A percentile compares a stretch with the other conserved stretches of the same genome.
Conservation (phyloP, 2,329 filamentous ascomycete genomes). For the Parastagonospora nodorum region DNA sequence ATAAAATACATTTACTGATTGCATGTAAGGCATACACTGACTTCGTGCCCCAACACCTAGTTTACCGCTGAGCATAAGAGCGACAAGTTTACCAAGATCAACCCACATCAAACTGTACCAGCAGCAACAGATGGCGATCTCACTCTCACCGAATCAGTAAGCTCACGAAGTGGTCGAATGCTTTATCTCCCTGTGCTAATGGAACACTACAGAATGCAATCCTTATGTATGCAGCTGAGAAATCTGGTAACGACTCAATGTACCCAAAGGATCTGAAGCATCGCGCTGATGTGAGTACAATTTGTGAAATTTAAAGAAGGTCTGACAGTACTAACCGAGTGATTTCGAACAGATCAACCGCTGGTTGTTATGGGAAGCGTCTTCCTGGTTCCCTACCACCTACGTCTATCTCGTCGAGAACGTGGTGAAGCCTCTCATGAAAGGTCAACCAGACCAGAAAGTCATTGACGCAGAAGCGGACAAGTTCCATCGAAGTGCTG, state of each 20-base stretch:
- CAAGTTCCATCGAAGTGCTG: conserved; percentile 44
- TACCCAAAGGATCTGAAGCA: conserved; percentile 49
- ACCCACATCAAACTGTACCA: conserved; percentile 47
- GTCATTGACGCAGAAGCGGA: conserved; percentile 40
- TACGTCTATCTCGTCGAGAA: conserved; percentile 50
- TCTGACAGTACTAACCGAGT: neutral
- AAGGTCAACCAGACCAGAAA: conserved; percentile 42
- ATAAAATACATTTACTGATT: too few species aligned
- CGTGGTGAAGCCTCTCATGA: conserved; percentile 49
- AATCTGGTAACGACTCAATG: conserved; percentile 29
- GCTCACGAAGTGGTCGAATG: neutral
- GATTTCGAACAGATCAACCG: conserved; percentile 32
- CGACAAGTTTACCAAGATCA: conserved; percentile 43
- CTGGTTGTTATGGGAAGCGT: conserved; percentile 52
- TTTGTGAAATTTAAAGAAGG: neutral
- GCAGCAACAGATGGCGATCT: conserved; percentile 47
- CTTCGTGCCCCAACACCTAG: too few species aligned
- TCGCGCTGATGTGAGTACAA: conserved; percentile 33
- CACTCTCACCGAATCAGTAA: conserved; percentile 45
- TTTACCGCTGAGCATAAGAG: conserved; percentile 50
- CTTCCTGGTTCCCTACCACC: conserved; percentile 48
- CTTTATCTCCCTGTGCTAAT: neutral
- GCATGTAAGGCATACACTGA: too few species aligned
- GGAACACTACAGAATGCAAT: conserved; percentile 43
- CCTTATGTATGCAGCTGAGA: conserved; percentile 49